These are phyloP conservation scores for Paramecium caudatum DNA, from an alignment of 73 alveolate genomes.

Conservation along the genomic window DNA sequence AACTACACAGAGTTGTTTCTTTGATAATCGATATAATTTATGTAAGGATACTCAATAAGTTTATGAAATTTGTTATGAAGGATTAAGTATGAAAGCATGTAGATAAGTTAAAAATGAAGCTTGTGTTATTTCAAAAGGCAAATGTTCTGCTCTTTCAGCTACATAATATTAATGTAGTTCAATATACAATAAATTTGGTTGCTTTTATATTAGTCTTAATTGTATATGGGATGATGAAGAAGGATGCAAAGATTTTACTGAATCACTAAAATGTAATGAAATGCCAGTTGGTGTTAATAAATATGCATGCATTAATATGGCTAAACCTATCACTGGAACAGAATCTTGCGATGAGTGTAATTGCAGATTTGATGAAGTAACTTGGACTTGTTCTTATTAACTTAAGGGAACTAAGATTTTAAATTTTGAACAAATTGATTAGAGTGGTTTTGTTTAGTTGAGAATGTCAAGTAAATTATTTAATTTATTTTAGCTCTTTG, in stretches of 20 bases:
- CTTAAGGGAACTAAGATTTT: neutral
- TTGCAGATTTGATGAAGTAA: slow-evolving; percentile 25
- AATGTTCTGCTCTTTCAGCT: neutral
- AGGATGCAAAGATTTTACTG: neutral
- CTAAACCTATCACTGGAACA: neutral
- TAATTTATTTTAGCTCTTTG: too few relatives aligned
- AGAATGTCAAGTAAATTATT: neutral
- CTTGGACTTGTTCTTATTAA: neutral
- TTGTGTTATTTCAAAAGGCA: neutral
- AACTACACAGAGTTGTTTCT: slow-evolving; percentile 8
- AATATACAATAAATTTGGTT: slow-evolving; percentile 22
- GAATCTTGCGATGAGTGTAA: neutral
- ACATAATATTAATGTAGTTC: neutral
- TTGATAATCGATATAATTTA: slow-evolving; percentile 14
- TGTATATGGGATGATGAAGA: slow-evolving; percentile 14
- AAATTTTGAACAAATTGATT: slow-evolving; percentile 10
- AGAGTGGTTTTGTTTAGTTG: neutral
- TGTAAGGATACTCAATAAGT: neutral
- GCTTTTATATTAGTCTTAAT: slow-evolving; percentile 7
- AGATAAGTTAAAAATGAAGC: slow-evolving; percentile 20
- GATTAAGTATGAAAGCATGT: slow-evolving; percentile 10
- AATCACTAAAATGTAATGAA: neutral
- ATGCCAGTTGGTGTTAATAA: neutral
- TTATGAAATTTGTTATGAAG: slow-evolving; percentile 3
- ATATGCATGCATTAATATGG: neutral